A percentile compares a stretch with the other conserved stretches of the same genome.
Conservation (phyloP, 2,329 filamentous ascomycete species). For the Gaeumannomyces sp. region DNA sequence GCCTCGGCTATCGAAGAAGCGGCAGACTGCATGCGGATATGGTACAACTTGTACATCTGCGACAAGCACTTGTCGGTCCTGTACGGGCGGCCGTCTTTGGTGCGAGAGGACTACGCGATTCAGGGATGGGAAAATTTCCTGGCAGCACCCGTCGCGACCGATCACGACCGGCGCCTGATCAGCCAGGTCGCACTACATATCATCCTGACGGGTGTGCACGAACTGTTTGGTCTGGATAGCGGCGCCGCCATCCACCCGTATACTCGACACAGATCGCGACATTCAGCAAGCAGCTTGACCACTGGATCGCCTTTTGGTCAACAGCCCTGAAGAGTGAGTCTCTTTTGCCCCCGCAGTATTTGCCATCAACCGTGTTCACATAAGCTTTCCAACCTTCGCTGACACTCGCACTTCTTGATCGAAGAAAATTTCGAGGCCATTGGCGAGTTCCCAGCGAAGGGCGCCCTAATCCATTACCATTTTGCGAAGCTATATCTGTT, state of each 20-base stretch:
- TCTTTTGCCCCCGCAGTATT: not conserved
- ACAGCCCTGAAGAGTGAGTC: constrained; percentile 15
- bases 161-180: constrained; percentile 49
- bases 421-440: constrained; percentile 28
- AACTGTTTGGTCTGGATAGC: constrained; percentile 50
- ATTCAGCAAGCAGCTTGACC: constrained; percentile 28
- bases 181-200: constrained; percentile 53
- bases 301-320: constrained; percentile 32
- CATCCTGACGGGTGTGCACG: constrained; percentile 48
- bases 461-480: constrained; percentile 24
- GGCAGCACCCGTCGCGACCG: constrained; percentile 42
- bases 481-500: constrained; percentile 27
- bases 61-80: constrained; percentile 57
- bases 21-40: constrained; percentile 49
- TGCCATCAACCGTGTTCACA: no score
- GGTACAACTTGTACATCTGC: constrained; percentile 56
- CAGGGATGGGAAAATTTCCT: constrained; percentile 52
- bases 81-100: constrained; percentile 52
- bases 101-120: constrained; percentile 51
- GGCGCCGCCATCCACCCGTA: constrained; percentile 42
- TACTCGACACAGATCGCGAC: constrained; percentile 41
- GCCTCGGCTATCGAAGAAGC: constrained; percentile 31
- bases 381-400: not conserved
- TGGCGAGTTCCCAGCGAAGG: constrained; percentile 26
- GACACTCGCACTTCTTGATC: not conserved